Evolutionary conservation across 208 protist species (phyloP).

Genomic region (Trypanosoma scelopori): DNA sequence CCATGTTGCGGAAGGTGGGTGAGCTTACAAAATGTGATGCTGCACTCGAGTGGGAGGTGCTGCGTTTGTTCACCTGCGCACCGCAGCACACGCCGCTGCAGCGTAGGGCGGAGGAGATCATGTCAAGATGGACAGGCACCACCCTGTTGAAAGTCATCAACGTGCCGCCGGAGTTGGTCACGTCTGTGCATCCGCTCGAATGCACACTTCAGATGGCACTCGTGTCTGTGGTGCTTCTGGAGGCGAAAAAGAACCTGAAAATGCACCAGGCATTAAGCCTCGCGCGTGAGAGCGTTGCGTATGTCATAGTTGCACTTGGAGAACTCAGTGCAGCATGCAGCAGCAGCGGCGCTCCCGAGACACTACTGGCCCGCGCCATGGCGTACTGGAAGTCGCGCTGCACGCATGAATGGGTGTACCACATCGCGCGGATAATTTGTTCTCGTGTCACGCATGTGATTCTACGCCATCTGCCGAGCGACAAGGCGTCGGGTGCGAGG

Average conservation of each 20-base stretch:
- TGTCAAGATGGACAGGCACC: slow-evolving; percentile 18
- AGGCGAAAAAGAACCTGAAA: slow-evolving; percentile 15
- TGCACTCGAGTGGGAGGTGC: slow-evolving; percentile 52
- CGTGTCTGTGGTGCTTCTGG: slow-evolving; percentile 18
- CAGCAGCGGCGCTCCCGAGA: not conserved
- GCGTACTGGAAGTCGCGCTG: slow-evolving; percentile 16
- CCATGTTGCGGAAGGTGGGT: slow-evolving; percentile 40
- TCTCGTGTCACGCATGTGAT: slow-evolving; percentile 25
- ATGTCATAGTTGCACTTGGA: slow-evolving; percentile 11
- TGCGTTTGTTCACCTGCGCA: slow-evolving; percentile 57
- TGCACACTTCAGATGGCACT: slow-evolving; percentile 21
- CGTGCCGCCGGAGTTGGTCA: not conserved
- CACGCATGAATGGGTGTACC: slow-evolving; percentile 36
- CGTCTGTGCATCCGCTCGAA: slow-evolving; percentile 17
- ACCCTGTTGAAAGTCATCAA: not conserved
- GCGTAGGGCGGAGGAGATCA: slow-evolving; percentile 34
- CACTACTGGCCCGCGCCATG: slow-evolving; percentile 3
- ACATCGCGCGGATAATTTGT: slow-evolving; percentile 40
- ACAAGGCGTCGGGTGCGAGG: slow-evolving; percentile 4
- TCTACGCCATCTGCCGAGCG: not conserved
- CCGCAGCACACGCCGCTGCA: slow-evolving; percentile 28
- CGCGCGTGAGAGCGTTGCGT: slow-evolving; percentile 10
- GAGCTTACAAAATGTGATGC: slow-evolving; percentile 19
- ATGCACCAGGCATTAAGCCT: slow-evolving; percentile 14
- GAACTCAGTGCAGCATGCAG: not conserved